Evolutionary conservation across 1,284 basidiomycete species (phyloP), one percentile per base, ranked within the genome.

Genomic region (Stygiomarasmius scandens): DNA sequence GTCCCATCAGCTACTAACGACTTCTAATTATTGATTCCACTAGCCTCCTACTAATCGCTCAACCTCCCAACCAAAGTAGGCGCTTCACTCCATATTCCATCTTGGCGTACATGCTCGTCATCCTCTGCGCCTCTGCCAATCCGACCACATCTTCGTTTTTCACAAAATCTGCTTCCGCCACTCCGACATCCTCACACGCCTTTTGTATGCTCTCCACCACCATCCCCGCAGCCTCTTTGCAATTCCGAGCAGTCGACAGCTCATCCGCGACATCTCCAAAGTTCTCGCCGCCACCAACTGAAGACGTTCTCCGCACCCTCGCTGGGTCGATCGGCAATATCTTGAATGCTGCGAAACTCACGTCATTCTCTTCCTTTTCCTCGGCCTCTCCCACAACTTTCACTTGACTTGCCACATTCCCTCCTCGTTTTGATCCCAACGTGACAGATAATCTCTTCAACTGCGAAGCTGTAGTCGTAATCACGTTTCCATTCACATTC

Each of bases 1-100:
- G n/a, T n/a, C n/a, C n/a, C n/a, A n/a, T 32, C 29, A 32, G 5
- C 29, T 6, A 32, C 29, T 32, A 32, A 12, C 29, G 29, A 32
- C 5, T 32, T 32, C 45, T 47, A 47, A 12, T 11, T 12, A 47
- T 47, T 2, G 12, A 25, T 12, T 19, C 25, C 45, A 49, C n/a
- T 10, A 25, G 23, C 47, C 11, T 25, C 20, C 14, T 49, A 11
- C 24, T n/a, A n/a, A n/a, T n/a, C n/a, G n/a, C n/a, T 58, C 67
- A 88, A 63, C 87, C 82, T 52, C 90, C 90, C 50, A 95, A 73
- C 93, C 93, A 96, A 60, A 95, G 73, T 67, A 95, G 76, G 62
- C 93, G 79, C 79, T 95, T 96, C 59, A 95, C 79, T 1, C 91
- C 90, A 69, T 95, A 93, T 69, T 96, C 94, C 84, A 95, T 90